Conservation (phyloP, 1,284 basidiomycete species). For the Hemileia vastatrix region DNA sequence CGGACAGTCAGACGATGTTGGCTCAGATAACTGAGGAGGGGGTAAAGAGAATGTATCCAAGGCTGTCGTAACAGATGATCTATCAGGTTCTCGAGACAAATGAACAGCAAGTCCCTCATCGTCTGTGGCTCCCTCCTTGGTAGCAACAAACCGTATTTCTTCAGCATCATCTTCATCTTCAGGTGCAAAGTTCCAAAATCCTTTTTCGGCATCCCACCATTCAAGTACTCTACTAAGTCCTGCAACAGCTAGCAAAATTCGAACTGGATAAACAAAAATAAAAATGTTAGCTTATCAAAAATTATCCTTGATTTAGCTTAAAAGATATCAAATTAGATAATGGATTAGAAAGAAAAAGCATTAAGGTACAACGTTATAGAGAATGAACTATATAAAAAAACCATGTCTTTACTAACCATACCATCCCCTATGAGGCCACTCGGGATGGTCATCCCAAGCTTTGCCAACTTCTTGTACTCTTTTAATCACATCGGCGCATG, state of each 20-base stretch:
- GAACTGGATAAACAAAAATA: conserved; percentile 4
- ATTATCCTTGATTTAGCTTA: background rate
- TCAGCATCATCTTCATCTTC: conserved; percentile 53
- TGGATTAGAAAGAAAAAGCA: too few species aligned
- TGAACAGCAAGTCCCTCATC: conserved; percentile 37
- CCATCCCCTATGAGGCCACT: conserved; percentile 97
- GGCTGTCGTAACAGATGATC: background rate
- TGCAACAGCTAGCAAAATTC: conserved; percentile 80
- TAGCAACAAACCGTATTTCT: conserved; percentile 77
- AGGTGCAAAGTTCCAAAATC: conserved; percentile 98
- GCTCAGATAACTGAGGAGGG: background rate
- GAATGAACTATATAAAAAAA: too few species aligned
- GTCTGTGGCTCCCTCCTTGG: conserved; percentile 63
- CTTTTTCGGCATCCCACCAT: conserved; percentile 99
- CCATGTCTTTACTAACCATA: conserved; percentile 82
- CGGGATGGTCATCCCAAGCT: conserved; percentile 92
- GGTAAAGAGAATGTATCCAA: conserved; percentile 12
- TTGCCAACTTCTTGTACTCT: conserved; percentile 82
- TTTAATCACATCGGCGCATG: conserved; percentile 76
- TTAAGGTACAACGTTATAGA: too few species aligned
- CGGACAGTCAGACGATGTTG: too few species aligned
- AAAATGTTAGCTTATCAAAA: too few species aligned
- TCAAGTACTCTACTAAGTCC: conserved; percentile 91
- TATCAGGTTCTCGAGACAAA: conserved; percentile 11
- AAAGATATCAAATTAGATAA: too few species aligned